phyloP scores from a whole-genome alignment of 129 eudicot species.

The Artemisia argyi region DNA sequence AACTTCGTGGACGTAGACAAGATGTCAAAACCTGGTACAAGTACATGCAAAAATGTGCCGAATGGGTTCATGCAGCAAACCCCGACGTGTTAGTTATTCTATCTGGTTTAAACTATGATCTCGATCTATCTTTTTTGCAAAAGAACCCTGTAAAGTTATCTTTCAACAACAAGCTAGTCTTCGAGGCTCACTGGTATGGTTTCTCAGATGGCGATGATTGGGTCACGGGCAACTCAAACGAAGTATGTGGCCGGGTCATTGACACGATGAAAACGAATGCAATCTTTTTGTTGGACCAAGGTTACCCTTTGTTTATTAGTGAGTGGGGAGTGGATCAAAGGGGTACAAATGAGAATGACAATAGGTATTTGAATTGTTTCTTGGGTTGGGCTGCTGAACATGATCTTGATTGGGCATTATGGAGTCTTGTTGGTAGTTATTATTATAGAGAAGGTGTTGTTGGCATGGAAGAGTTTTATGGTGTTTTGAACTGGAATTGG shows the following conservation, averaged over 20 bases:
- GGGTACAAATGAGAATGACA: slow-evolving; percentile 75
- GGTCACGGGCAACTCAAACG: slow-evolving; percentile 62
- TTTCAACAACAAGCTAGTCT: slow-evolving; percentile 58
- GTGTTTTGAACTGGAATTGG: slow-evolving; percentile 68
- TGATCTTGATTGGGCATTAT: slow-evolving; percentile 83
- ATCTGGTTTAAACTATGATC: slow-evolving; percentile 67
- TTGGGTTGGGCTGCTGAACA: slow-evolving; percentile 70
- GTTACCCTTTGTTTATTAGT: slow-evolving; percentile 85
- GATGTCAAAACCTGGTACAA: slow-evolving; percentile 79
- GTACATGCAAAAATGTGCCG: slow-evolving; percentile 94
- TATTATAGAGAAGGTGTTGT: slow-evolving; percentile 67
- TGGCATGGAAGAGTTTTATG: slow-evolving; percentile 69
- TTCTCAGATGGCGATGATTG: slow-evolving; percentile 68
- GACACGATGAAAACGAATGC: slow-evolving; percentile 33
- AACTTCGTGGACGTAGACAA: slow-evolving; percentile 71
- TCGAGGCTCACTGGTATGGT: slow-evolving; percentile 78
- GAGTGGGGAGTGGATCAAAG: slow-evolving; percentile 81
- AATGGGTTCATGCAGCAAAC: slow-evolving; percentile 69
- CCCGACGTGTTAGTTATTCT: slow-evolving; percentile 63
- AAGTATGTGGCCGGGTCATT: slow-evolving; percentile 59
- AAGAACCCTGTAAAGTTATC: slow-evolving; percentile 37
- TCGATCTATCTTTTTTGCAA: slow-evolving; percentile 55
- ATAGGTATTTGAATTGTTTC: slow-evolving; percentile 74
- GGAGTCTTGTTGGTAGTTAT: slow-evolving; percentile 78
- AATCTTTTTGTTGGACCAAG: slow-evolving; percentile 68